phyloP scores from a whole-genome alignment of 495 filamentous ascomycete species.

The Elasticomyces elasticus region DNA sequence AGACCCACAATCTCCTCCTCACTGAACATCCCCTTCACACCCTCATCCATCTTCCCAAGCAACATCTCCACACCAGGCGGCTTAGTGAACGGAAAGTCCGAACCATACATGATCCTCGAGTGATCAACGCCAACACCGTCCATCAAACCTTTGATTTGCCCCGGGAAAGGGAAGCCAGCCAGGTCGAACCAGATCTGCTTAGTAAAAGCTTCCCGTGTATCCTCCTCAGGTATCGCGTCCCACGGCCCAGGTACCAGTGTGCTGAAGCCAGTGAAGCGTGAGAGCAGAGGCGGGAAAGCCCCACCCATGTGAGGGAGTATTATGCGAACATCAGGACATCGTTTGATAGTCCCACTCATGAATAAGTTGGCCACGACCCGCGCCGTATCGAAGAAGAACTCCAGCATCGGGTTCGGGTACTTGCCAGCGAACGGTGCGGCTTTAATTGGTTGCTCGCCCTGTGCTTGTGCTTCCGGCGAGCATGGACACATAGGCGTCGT shows the following conservation, averaged over 20 bases:
- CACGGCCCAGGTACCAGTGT: slow-evolving; percentile 19
- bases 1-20: slow-evolving; percentile 24
- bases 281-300: slow-evolving; percentile 37
- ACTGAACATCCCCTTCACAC: slow-evolving; percentile 24
- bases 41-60: slow-evolving; percentile 25
- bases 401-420: slow-evolving; percentile 42
- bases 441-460: slow-evolving; percentile 1
- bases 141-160: slow-evolving; percentile 22
- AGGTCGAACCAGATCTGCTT: slow-evolving; percentile 35
- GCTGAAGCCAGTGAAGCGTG: slow-evolving; percentile 35
- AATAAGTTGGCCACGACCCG: slow-evolving; percentile 42
- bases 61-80: slow-evolving; percentile 11
- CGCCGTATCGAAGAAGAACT: slow-evolving; percentile 49
- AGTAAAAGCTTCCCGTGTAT: slow-evolving; percentile 27
- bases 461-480: slow-evolving; percentile 16
- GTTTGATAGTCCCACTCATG: slow-evolving; percentile 36
- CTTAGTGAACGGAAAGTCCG: slow-evolving; percentile 27
- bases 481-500: slow-evolving; percentile 30
- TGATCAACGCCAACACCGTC: slow-evolving; percentile 16
- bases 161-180: slow-evolving; percentile 40
- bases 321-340: slow-evolving; percentile 37
- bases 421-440: slow-evolving; percentile 21
- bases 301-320: slow-evolving; percentile 44
- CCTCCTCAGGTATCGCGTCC: slow-evolving; percentile 4
- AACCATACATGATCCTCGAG: slow-evolving; percentile 43